Conservation (phyloP, 306 rosid species). For the Senna tora region DNA sequence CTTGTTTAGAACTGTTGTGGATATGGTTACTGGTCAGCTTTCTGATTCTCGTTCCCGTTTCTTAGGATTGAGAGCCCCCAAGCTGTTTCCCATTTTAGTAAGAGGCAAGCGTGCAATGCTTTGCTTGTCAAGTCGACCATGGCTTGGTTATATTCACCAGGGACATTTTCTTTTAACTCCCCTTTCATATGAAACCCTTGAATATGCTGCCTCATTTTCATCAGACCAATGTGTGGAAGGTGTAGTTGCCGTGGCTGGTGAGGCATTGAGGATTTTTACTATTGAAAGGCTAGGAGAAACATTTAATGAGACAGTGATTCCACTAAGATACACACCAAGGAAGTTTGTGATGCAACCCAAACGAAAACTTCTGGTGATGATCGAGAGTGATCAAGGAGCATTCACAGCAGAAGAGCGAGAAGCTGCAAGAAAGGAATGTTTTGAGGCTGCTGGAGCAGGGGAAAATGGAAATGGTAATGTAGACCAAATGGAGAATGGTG, state of each 20-base stretch:
- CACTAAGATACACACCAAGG: constrained; percentile 97
- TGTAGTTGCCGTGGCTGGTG: constrained; percentile 92
- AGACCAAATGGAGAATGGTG: constrained; percentile 95
- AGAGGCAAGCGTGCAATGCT: constrained; percentile 93
- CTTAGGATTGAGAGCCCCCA: constrained; percentile 96
- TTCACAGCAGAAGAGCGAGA: constrained; percentile 92
- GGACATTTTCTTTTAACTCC: constrained; percentile 96
- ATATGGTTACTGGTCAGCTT: constrained; percentile 98
- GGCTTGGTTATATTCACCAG: constrained; percentile 99
- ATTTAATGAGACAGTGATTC: constrained; percentile 92
- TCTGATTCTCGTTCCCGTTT: constrained; percentile 95
- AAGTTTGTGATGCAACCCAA: constrained; percentile 91
- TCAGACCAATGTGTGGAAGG: constrained; percentile 98
- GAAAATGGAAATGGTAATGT: constrained; percentile 78
- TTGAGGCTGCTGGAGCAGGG: constrained; percentile 75
- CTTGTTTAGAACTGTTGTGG: constrained; percentile 94
- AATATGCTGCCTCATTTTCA: constrained; percentile 91
- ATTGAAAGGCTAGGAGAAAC: constrained; percentile 98
- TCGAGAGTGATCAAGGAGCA: constrained; percentile 97
- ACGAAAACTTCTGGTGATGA: constrained; percentile 75
- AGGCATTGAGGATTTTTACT: constrained; percentile 85
- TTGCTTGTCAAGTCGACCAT: constrained; percentile 95
- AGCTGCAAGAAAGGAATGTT: constrained; percentile 86
- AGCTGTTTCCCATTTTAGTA: constrained; percentile 72
- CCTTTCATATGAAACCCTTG: constrained; percentile 93